Base-by-base conservation (phyloP, 1,284 basidiomycete species). In the Inonotus hispidus region DNA sequence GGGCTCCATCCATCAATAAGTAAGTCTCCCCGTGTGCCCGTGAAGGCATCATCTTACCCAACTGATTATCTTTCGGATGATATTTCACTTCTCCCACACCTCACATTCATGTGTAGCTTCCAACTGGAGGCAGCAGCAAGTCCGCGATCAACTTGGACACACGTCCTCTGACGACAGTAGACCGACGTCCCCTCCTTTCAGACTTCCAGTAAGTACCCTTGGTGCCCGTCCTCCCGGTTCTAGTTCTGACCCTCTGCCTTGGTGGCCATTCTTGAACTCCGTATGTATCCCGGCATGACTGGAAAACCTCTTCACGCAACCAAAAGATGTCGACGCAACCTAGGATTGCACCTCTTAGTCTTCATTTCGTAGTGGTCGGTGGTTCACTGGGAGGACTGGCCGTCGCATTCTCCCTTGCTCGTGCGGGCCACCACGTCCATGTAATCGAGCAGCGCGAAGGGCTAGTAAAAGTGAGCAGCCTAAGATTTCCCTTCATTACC, bases 401-500 rank as follows among this genome's bases (percentile, higher is more conserved):
- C 1, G 74, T 75, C 14, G 83, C 82, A 8, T 77, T 77, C 65
- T 72, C 79, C 2, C 71, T 85, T 41, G 69, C 73, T 21, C 71
- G 74, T 37, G 72, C 76, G 41, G 84, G 84, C 2, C 83, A 85
- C 61, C 71, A 71, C 4, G 82, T 84, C 8, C 76, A 74, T 8
- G 75, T 84, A 2, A 66, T 84, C 47, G 83, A 85, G 66, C 73
- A 74, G 57, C 72, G 73, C 43, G 63, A 65, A 4, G 68, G 68
- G 35, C 66, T 75, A n/a, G 67, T 74, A 35, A 68, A 71, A 61
- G 78, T 80, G 45, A 47, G 14, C 32, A 16, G 61, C 35, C 32
- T 32, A 29, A 5, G 25, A 52, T n/a, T 16, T 27, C 29, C 11
- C 29, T 14, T 32, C 25, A 14, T 2, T 19, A 6, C 32, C 11